These are phyloP conservation scores for Juncus effusus DNA, from an alignment of 176 grass and related monocot species.

Conservation along the genomic window DNA sequence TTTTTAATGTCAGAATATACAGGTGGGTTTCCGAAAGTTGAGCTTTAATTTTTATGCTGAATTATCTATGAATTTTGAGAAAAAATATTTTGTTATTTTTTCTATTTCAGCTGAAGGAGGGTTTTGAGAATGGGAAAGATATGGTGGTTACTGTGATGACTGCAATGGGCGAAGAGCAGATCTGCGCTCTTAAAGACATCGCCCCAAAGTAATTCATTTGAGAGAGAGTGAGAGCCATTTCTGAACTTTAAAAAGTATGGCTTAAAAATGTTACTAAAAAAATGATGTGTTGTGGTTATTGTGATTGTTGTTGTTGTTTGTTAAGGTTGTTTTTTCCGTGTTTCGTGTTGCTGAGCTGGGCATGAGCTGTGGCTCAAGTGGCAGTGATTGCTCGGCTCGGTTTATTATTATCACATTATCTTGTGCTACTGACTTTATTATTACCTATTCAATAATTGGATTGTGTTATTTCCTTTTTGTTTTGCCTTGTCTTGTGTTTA, in stretches of 20 bases:
- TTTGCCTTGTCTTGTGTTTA: conserved; percentile 19
- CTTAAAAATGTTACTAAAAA: background rate
- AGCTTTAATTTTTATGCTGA: background rate
- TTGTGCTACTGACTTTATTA: conserved; percentile 8
- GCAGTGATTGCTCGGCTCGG: conserved; percentile 56
- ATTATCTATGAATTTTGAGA: background rate
- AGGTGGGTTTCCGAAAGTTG: background rate
- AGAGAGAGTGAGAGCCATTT: conserved; percentile 14
- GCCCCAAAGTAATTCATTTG: conserved; percentile 49
- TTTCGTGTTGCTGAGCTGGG: conserved; percentile 22
- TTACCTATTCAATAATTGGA: conserved; percentile 29
- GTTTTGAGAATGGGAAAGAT: conserved; percentile 62
- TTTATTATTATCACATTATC: conserved; percentile 25
- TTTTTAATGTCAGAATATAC: background rate
- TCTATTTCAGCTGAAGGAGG: conserved; percentile 47
- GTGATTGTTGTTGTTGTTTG: background rate
- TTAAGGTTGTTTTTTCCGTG: background rate
- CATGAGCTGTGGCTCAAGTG: conserved; percentile 45
- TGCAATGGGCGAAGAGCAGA: conserved; percentile 75
- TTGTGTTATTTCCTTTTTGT: conserved; percentile 36
- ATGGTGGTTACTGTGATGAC: conserved; percentile 63
- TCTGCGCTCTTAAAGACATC: conserved; percentile 57
- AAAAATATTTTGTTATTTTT: conserved; percentile 1
- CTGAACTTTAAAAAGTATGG: conserved; percentile 15
- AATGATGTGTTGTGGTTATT: conserved; percentile 21